These are phyloP conservation scores for Colletotrichum cereale DNA, from an alignment of 2,329 filamentous ascomycete species.

Conservation along the genomic window DNA sequence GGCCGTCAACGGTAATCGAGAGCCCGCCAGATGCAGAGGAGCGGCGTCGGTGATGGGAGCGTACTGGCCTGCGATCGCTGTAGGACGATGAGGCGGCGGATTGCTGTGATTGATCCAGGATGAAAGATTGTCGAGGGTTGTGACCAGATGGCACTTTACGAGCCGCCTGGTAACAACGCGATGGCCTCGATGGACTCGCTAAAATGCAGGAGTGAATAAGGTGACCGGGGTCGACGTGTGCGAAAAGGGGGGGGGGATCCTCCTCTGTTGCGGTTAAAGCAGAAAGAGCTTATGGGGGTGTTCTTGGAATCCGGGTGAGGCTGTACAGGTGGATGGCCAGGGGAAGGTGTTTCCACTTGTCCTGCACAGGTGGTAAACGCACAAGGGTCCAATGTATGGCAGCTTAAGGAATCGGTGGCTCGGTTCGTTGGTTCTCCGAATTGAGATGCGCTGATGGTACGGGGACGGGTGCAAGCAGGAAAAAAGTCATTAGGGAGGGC, in stretches of 20 bases:
- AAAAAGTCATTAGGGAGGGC: constrained; percentile 23
- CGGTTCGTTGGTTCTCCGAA: constrained; percentile 3
- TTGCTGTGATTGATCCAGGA: constrained; percentile 40
- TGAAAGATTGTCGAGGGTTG: constrained; percentile 40
- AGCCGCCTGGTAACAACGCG: constrained; percentile 41
- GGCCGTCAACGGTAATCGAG: constrained; percentile 49
- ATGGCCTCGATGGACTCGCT: constrained; percentile 35
- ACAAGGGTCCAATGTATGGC: constrained; percentile 5
- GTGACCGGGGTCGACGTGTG: constrained; percentile 37
- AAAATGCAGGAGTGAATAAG: constrained; percentile 15
- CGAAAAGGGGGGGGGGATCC: constrained; percentile 37
- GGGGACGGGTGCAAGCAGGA: constrained; percentile 27
- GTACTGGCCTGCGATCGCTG: constrained; percentile 44
- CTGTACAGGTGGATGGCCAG: constrained; percentile 26
- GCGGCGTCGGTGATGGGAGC: constrained; percentile 49
- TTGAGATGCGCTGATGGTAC: constrained; percentile 15
- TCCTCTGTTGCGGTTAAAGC: constrained; percentile 18
- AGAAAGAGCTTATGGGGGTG: constrained; percentile 14
- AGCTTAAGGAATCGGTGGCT: constrained; percentile 19
- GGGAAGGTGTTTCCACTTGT: constrained; percentile 5
- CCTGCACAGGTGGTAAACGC: neutral
- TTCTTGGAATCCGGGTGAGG: constrained; percentile 24
- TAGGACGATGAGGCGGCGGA: constrained; percentile 44
- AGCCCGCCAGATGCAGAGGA: constrained; percentile 48
- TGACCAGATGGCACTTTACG: constrained; percentile 41